These are phyloP conservation scores for Diaporthe helianthi DNA, from an alignment of 2,329 filamentous ascomycete species.

Conservation along the genomic window DNA sequence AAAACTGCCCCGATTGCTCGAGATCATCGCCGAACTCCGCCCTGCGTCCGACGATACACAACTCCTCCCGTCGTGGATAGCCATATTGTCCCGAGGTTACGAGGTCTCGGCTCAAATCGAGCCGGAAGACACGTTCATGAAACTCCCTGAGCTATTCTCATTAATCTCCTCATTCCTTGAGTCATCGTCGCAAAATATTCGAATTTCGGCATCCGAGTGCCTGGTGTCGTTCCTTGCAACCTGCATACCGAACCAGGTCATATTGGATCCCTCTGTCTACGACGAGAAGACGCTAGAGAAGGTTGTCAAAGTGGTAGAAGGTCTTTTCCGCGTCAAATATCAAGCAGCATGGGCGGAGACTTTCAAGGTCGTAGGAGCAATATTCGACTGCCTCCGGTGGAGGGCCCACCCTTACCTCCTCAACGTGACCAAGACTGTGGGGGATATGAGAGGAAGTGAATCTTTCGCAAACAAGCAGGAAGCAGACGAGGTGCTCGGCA, in stretches of 20 bases:
- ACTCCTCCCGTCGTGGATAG: constrained; percentile 94
- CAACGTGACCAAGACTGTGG: constrained; percentile 78
- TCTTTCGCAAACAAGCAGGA: constrained; percentile 94
- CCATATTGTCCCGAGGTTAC: constrained; percentile 91
- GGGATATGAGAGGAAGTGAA: constrained; percentile 85
- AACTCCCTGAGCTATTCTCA: constrained; percentile 83
- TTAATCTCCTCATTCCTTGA: constrained; percentile 83
- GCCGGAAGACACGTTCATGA: constrained; percentile 89
- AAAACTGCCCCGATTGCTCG: constrained; percentile 87
- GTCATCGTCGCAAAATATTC: constrained; percentile 89
- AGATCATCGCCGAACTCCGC: constrained; percentile 90
- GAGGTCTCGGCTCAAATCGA: constrained; percentile 90
- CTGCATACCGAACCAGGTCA: constrained; percentile 81
- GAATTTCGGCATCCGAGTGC: constrained; percentile 93
- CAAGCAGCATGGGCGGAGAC: constrained; percentile 95
- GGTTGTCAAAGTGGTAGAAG: constrained; percentile 74
- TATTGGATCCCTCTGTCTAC: constrained; percentile 88
- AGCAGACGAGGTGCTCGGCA: constrained; percentile 87
- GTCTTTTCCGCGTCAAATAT: constrained; percentile 86
- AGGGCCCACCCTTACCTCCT: constrained; percentile 79
- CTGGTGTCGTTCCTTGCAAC: constrained; percentile 92
- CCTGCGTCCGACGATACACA: constrained; percentile 94
- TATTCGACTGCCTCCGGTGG: constrained; percentile 90
- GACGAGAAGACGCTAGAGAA: constrained; percentile 91
- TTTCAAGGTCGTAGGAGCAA: constrained; percentile 84